Evolutionary conservation across 1,139 yeast species (phyloP), one percentile per base, ranked within the genome.

Genomic region (Magnusiomyces ingens): DNA sequence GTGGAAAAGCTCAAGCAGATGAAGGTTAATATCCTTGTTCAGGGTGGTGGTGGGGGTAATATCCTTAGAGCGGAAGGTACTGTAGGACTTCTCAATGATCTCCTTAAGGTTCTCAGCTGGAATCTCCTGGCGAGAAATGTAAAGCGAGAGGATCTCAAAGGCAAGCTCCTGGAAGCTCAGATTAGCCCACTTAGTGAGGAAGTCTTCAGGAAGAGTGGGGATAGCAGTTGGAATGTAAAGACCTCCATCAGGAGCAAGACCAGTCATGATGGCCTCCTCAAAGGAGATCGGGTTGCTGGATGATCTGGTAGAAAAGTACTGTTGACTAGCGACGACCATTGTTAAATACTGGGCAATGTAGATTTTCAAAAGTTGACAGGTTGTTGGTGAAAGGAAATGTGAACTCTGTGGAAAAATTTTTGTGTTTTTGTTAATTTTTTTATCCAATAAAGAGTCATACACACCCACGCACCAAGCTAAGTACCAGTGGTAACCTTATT

Each of bases 211-310:
- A 45, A 87, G 77, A 57, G 75, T 68, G 52, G 98, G 96, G 61
- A 91, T 87, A 54, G 70, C 75, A 10, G 94, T 80, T 51, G 99
- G 99, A 55, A 94, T 78, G 69, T 88, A 93, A 50, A 93, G 79
- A 45, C 99, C 99, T 62, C 99, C 99, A 68, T 94, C 99, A 52
- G 86, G 82, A 52, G 98, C 99, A 64, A 93, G 78, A 48, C 99
- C 99, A 59, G 87, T 86, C 71, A 93, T 86, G 52, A 93, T 91
- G 8, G 91, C 96, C 57, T 86, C 95, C 71, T 93, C 99, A 64
- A 93, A 93, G 2, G 93, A 78, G 55, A 83, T 77, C 61, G 81
- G 80, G 36, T 70, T 69, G 12, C 67, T 68, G 22, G 81, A 65
- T 6, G 94, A 82, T 67, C 98, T 84, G 13, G 99, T 89, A 22